Conservation (phyloP, 495 filamentous ascomycete species). For the Jackrogersella multiformis region DNA sequence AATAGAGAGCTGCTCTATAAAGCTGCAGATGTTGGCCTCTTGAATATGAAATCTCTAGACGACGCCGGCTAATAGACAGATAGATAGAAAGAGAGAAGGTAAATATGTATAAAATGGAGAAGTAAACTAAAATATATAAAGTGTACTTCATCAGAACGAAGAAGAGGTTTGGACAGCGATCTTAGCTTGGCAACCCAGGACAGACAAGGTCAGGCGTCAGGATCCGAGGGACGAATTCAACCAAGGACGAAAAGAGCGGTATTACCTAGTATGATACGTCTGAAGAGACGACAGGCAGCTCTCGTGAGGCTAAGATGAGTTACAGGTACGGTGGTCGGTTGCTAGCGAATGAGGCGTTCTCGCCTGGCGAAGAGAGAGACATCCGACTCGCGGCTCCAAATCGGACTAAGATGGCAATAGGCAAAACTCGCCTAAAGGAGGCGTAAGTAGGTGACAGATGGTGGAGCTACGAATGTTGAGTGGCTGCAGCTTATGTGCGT, state of each 20-base stretch:
- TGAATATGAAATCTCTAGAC: neutral
- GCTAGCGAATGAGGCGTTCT: conserved; percentile 31
- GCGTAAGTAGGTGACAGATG: conserved; percentile 32
- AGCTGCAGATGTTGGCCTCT: conserved; percentile 3
- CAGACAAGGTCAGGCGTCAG: conserved; percentile 12
- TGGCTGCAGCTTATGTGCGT: conserved; percentile 29
- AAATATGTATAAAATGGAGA: neutral
- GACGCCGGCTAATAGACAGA: neutral
- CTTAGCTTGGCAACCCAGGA: conserved; percentile 10
- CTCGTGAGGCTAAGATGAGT: conserved; percentile 32
- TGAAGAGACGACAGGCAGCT: conserved; percentile 23
- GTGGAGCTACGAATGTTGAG: conserved; percentile 33
- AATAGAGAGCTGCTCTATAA: conserved; percentile 3
- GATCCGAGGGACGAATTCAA: conserved; percentile 16
- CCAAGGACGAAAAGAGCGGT: conserved; percentile 25
- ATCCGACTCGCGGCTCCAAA: conserved; percentile 37
- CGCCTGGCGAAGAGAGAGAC: conserved; percentile 37
- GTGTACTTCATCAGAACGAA: conserved; percentile 5
- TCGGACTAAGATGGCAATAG: conserved; percentile 35
- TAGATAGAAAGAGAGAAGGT: neutral
- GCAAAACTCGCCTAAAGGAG: conserved; percentile 43
- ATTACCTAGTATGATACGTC: conserved; percentile 33
- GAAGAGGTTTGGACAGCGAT: conserved; percentile 5
- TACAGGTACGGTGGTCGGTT: conserved; percentile 31
- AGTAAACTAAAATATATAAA: conserved; percentile 10